phyloP scores from a whole-genome alignment of 2,329 filamentous ascomycete species.

The Zarea fungicola region DNA sequence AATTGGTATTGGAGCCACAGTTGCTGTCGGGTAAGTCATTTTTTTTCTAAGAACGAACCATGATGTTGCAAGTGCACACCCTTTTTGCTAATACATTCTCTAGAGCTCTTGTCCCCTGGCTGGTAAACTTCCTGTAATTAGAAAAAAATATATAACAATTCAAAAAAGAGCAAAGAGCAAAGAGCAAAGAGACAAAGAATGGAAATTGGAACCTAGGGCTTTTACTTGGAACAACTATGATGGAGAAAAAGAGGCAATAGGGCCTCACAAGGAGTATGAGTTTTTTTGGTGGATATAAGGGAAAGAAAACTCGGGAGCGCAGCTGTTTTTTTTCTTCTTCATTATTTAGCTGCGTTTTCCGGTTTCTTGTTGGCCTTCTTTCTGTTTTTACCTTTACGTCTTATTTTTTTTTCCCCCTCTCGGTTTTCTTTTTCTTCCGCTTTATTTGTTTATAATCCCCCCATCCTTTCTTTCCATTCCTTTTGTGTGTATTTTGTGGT shows the following conservation, averaged over 20 bases:
- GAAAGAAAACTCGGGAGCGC: not conserved
- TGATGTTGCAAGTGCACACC: not conserved
- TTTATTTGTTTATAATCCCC: constrained; percentile 12
- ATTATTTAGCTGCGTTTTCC: constrained; percentile 12
- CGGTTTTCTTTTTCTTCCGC: constrained; percentile 9
- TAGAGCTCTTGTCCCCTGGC: constrained; percentile 47
- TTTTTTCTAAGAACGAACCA: too few relatives aligned
- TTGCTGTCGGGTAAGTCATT: constrained; percentile 81
- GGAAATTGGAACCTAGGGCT: not conserved
- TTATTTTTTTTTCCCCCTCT: constrained; percentile 10
- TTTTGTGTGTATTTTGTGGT: constrained; percentile 12
- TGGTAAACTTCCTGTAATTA: constrained; percentile 45
- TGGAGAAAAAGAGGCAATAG: not conserved
- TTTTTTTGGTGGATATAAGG: not conserved
- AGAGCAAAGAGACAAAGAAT: constrained; percentile 2
- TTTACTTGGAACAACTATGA: not conserved
- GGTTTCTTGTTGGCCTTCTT: constrained; percentile 8
- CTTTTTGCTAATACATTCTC: constrained; percentile 15
- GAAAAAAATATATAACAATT: not conserved
- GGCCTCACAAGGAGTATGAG: not conserved
- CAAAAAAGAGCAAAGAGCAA: not conserved
- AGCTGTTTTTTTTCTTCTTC: constrained; percentile 13
- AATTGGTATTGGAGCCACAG: constrained; percentile 77
- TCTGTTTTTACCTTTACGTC: constrained; percentile 4
- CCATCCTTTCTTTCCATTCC: constrained; percentile 1